Evolutionary conservation across 2,329 filamentous ascomycete species (phyloP).

Genomic region (Xylariaceae sp.): DNA sequence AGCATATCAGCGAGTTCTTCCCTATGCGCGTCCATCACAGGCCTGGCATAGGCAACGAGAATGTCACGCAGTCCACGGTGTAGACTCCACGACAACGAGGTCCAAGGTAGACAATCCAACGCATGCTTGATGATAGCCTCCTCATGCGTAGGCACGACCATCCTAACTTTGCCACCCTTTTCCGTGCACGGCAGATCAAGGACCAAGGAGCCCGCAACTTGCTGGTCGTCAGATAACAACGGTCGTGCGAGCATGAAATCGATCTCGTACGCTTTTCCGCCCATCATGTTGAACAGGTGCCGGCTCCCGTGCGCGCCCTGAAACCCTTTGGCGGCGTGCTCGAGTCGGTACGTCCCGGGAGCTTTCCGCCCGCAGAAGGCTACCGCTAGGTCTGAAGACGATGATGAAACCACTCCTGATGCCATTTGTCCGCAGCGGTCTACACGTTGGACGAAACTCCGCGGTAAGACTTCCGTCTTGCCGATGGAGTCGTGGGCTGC

Average conservation of each 20-base stretch:
- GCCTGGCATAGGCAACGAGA: slow-evolving; percentile 37
- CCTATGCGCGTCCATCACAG: slow-evolving; percentile 37
- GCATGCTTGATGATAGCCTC: slow-evolving; percentile 31
- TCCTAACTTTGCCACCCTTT: slow-evolving; percentile 12
- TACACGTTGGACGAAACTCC: slow-evolving; percentile 33
- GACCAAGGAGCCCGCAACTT: background rate
- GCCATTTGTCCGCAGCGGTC: slow-evolving; percentile 38
- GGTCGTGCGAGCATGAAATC: slow-evolving; percentile 37
- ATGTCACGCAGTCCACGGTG: slow-evolving; percentile 42
- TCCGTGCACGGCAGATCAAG: slow-evolving; percentile 33
- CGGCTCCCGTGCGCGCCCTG: slow-evolving; percentile 39
- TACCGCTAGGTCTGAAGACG: slow-evolving; percentile 28
- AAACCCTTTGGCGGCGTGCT: slow-evolving; percentile 36
- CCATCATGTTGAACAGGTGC: slow-evolving; percentile 43
- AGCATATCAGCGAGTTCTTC: slow-evolving; percentile 30
- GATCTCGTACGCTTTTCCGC: slow-evolving; percentile 41
- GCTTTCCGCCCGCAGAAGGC: slow-evolving; percentile 37
- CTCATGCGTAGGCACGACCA: slow-evolving; percentile 30
- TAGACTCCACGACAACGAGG: slow-evolving; percentile 41
- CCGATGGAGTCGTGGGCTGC: slow-evolving; percentile 38
- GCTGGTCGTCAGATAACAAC: background rate
- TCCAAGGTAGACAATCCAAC: slow-evolving; percentile 43
- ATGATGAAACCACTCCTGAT: slow-evolving; percentile 32
- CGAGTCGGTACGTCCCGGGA: slow-evolving; percentile 33
- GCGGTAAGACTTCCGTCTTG: slow-evolving; percentile 34